Conservation (phyloP, 306 rosid genomes). For the Quercus aquifolioides region DNA sequence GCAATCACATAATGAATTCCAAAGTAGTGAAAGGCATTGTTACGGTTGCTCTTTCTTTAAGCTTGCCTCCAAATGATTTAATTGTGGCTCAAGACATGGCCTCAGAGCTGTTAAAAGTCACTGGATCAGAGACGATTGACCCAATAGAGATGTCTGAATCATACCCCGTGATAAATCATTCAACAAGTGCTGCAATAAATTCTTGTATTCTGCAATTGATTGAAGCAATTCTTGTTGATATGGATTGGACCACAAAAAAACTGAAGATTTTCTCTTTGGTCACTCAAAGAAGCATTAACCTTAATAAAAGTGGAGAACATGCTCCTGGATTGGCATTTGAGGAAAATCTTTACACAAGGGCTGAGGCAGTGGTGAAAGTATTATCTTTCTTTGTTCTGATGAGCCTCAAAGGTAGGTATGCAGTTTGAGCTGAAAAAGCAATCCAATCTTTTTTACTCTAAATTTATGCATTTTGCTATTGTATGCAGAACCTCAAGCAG, state of each 20-base stretch:
- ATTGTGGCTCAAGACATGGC: slow-evolving; percentile 30
- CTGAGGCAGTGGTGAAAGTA: slow-evolving; percentile 37
- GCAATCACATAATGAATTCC: slow-evolving; percentile 19
- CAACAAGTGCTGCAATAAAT: slow-evolving; percentile 14
- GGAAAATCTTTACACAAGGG: slow-evolving; percentile 35
- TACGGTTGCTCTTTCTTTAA: slow-evolving; percentile 28
- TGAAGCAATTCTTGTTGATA: slow-evolving; percentile 26
- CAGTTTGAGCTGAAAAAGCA: background rate
- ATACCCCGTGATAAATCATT: slow-evolving; percentile 27
- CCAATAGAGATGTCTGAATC: slow-evolving; percentile 26
- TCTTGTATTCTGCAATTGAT: slow-evolving; percentile 29
- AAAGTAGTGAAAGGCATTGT: slow-evolving; percentile 30
- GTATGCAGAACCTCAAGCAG: slow-evolving; percentile 36
- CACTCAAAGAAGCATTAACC: slow-evolving; percentile 7
- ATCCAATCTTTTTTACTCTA: background rate
- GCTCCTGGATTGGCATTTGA: slow-evolving; percentile 23
- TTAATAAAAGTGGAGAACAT: slow-evolving; percentile 16
- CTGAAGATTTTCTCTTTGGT: slow-evolving; percentile 20
- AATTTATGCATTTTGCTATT: background rate
- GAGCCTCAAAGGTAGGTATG: slow-evolving; percentile 27
- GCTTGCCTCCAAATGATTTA: slow-evolving; percentile 36
- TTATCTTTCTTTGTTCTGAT: slow-evolving; percentile 31
- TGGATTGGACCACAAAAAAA: slow-evolving; percentile 39
- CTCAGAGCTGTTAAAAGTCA: slow-evolving; percentile 26
- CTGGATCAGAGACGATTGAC: slow-evolving; percentile 25